Conservation (phyloP, 768 basidiomycete species). For the Wakefieldia striispora region DNA sequence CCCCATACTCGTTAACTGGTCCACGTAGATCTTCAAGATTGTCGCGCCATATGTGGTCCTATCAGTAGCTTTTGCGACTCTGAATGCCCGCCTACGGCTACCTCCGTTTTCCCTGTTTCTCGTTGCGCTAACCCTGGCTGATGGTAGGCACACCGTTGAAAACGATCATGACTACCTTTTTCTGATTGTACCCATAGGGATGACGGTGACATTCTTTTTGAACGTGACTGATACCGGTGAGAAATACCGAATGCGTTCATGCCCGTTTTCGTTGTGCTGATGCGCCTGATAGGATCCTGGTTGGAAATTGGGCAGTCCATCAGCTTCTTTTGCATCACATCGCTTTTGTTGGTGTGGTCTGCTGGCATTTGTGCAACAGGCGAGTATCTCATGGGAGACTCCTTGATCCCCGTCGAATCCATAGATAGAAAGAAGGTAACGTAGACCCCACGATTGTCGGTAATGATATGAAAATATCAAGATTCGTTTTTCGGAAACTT, state of each 20-base stretch:
- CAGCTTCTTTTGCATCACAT: conserved; percentile 84
- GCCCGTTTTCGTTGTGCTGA: conserved; percentile 2
- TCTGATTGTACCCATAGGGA: conserved; percentile 42
- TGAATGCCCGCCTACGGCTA: conserved; percentile 64
- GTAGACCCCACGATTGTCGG: conserved; percentile 26
- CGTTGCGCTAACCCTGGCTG: conserved; percentile 60
- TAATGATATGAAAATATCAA: conserved; percentile 3
- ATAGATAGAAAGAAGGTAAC: conserved; percentile 20
- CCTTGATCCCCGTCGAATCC: conserved; percentile 20
- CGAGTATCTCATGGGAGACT: conserved; percentile 60
- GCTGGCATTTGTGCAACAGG: conserved; percentile 73
- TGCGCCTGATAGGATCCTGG: conserved; percentile 62
- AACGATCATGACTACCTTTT: background rate
- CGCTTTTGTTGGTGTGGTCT: conserved; percentile 74
- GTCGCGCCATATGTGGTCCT: conserved; percentile 77
- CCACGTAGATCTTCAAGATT: conserved; percentile 71
- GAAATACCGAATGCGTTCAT: conserved; percentile 7
- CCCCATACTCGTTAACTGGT: conserved; percentile 2
- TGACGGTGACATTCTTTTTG: conserved; percentile 84
- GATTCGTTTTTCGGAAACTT: no score
- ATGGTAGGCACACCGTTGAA: conserved; percentile 7
- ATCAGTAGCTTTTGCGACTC: conserved; percentile 61
- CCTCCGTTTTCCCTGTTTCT: conserved; percentile 82
- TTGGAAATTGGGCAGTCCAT: conserved; percentile 88
- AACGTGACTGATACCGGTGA: conserved; percentile 76